Evolutionary conservation across 139 green algal genomes (phyloP).

Genomic region (Closterium sp.): DNA sequence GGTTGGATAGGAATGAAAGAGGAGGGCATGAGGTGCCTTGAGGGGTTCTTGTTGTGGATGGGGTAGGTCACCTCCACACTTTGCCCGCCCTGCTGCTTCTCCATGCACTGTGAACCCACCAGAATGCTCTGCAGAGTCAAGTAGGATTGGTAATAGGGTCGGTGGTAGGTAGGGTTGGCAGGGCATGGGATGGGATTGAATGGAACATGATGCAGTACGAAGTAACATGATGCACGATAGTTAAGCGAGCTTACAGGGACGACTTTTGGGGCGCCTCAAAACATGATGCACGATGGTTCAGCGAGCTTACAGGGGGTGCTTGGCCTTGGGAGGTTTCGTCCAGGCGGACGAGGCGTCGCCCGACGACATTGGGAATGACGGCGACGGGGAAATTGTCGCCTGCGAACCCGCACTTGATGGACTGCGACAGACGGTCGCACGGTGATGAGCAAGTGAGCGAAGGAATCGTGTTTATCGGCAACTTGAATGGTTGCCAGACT

Average conservation of each 20-base stretch:
- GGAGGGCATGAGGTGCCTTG: not conserved
- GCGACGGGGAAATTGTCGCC: conserved; percentile 65
- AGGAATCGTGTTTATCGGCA: too few species aligned
- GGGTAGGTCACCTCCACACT: not conserved
- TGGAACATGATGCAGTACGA: too few species aligned
- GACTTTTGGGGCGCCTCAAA: too few species aligned
- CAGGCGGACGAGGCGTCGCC: conserved; percentile 43
- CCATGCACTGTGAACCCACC: not conserved
- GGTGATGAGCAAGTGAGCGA: not conserved
- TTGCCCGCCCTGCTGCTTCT: not conserved
- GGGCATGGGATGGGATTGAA: too few species aligned
- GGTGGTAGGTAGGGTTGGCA: too few species aligned
- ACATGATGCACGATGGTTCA: too few species aligned
- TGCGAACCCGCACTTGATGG: conserved; percentile 72
- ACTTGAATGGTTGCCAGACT: too few species aligned
- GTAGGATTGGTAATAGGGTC: not conserved
- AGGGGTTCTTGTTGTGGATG: not conserved
- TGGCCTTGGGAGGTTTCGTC: conserved; percentile 34
- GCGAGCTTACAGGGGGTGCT: not conserved
- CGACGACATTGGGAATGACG: conserved; percentile 67
- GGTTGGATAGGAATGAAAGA: not conserved
- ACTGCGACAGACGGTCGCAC: conserved; percentile 45
- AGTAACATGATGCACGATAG: too few species aligned
- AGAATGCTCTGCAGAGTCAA: not conserved
- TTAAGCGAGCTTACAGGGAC: too few species aligned